Evolutionary conservation across 441 rosid genomes (phyloP).

Genomic region (Arabidopsis lyrata): DNA sequence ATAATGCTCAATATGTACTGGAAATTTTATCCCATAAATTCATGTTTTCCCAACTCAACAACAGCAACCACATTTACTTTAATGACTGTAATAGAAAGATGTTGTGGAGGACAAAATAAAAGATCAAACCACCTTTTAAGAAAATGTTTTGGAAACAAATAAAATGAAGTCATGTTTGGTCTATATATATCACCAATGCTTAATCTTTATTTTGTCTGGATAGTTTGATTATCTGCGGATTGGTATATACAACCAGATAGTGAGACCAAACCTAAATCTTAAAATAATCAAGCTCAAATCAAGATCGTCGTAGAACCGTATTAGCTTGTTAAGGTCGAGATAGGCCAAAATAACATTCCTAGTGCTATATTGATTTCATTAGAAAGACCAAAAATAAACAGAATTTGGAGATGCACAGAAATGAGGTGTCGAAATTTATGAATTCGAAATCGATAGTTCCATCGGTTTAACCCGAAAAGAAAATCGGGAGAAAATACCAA

Average conservation of each 20-base stretch:
- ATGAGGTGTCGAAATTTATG: neutral
- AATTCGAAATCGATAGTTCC: neutral
- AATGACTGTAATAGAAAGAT: too few species aligned
- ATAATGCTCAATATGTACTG: neutral
- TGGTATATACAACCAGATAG: neutral
- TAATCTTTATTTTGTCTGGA: too few species aligned
- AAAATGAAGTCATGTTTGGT: neutral
- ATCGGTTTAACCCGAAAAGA: too few species aligned
- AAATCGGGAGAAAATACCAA: neutral
- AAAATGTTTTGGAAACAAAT: neutral
- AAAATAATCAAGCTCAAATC: neutral
- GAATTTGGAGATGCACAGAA: too few species aligned
- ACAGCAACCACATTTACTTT: neutral
- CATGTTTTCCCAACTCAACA: neutral
- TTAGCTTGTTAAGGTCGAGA: neutral
- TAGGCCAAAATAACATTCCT: neutral
- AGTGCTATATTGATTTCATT: neutral
- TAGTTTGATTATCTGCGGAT: too few species aligned
- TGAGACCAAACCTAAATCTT: neutral
- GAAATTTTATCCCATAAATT: neutral
- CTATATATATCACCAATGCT: too few species aligned
- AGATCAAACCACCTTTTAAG: neutral
- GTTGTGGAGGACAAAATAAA: neutral
- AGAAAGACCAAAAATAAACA: too few species aligned
- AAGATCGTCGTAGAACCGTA: neutral